Evolutionary conservation across 345 rosid species (phyloP).

Genomic region (Rhizophora mangle): DNA sequence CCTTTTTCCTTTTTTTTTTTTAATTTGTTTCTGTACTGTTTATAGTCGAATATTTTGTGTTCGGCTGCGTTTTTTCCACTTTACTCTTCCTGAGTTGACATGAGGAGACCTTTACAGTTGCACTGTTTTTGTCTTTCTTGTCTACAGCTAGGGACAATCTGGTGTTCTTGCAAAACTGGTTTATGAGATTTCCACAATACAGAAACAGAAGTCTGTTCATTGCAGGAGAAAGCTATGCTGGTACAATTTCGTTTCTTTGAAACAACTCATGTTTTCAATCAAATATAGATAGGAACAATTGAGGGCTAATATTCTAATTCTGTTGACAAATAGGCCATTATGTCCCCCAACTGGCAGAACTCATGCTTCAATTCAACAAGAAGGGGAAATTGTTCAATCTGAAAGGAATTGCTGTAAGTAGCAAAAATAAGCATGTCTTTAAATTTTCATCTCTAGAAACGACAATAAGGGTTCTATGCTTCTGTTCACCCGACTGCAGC

Average conservation of each 20-base stretch:
- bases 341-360: constrained; percentile 85
- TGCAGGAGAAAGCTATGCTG: constrained; percentile 97
- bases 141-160: constrained; percentile 84
- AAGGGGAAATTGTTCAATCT: constrained; percentile 72
- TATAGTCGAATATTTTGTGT: constrained; percentile 23
- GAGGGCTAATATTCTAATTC: constrained; percentile 7
- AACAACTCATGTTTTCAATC: neutral
- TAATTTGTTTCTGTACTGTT: neutral
- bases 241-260: constrained; percentile 25
- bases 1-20: neutral
- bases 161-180: constrained; percentile 86
- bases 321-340: constrained; percentile 60
- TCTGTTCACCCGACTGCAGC: constrained; percentile 36
- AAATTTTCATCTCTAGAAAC: neutral
- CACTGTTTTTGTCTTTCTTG: constrained; percentile 32
- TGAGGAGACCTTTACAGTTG: constrained; percentile 30
- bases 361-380: constrained; percentile 74
- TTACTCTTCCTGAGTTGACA: constrained; percentile 32
- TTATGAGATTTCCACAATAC: constrained; percentile 81
- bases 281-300: constrained; percentile 1
- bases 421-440: neutral
- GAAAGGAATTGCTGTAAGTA: constrained; percentile 89
- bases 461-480: neutral
- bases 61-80: constrained; percentile 11
- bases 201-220: constrained; percentile 83